A percentile compares a stretch with the other conserved stretches of the same genome.
Evolutionary conservation across 257 asterid species (phyloP).

Genomic region (Leptodermis oblonga): DNA sequence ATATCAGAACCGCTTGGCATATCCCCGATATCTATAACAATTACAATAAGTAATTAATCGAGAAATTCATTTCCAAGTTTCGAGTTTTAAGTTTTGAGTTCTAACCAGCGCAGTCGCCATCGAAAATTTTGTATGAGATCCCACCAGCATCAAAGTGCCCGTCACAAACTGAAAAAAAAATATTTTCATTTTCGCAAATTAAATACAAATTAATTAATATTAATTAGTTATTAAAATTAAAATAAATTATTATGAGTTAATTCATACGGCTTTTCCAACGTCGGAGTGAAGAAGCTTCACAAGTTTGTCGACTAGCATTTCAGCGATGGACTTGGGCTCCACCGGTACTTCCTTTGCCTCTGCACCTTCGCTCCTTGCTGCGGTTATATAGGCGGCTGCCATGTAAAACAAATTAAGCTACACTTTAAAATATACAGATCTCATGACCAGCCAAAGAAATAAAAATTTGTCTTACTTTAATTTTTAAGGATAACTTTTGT

Average conservation of each 20-base stretch:
- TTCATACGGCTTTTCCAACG: conserved; percentile 2
- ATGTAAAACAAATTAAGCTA: no score
- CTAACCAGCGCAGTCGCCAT: not conserved
- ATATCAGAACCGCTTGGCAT: not conserved
- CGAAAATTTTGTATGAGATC: not conserved
- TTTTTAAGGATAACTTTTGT: no score
- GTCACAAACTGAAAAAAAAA: not conserved
- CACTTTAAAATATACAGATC: no score
- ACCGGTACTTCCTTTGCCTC: not conserved
- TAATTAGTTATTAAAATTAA: no score
- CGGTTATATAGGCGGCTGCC: not conserved
- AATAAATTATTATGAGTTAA: not conserved
- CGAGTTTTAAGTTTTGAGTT: not conserved
- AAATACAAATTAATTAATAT: not conserved
- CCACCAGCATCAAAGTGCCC: not conserved
- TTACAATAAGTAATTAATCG: no score
- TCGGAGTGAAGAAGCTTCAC: conserved; percentile 3
- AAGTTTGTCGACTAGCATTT: not conserved
- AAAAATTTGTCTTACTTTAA: no score
- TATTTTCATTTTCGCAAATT: not conserved
- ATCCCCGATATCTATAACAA: not conserved
- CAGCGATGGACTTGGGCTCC: not conserved
- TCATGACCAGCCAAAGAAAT: no score
- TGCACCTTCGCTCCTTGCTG: not conserved
- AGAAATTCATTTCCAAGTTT: no score